Base-by-base conservation (phyloP, 345 rosid genomes). In the Rhodamnia argentea region DNA sequence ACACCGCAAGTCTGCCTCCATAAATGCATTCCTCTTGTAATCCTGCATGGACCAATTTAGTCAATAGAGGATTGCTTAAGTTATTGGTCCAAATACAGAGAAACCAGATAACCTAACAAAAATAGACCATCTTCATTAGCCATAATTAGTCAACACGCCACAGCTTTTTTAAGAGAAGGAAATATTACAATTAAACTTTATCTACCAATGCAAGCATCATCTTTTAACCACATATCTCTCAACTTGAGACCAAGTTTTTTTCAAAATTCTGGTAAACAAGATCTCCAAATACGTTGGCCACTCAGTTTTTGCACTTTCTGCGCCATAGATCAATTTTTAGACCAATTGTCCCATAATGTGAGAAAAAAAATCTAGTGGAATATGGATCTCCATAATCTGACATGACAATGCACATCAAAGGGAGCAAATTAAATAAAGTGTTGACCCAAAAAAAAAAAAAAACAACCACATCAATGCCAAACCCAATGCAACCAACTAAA, bases 1-100 rank as follows among this genome's bases (percentile, higher is more conserved):
- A 89, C 99, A 96, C 52, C 64, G 91, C 91, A 94, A 50, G 84
- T 98, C 99, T 86, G 99, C 99, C 89, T 98, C 97, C 98, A 98
- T 93, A 89, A 90, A 96, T 10, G 93, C 94, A 86, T 91, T 95
- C 89, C 89, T 95, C 89, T 91, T 96, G 88, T 94, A 93, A 87
- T 96, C 99, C 99, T 98, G 91, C 87, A 92, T 84, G 53, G 32
- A 52, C 29, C 32, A 52, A 2, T 74, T 54, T 56, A 75, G 4
- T 40, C 37, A 52, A 52, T 10, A 75, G 22, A 23, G 7, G 18
- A 47, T 55, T 74, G 82, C 83, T 18, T 24, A 23, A 18, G n/a
- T 55, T n/a, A 53, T 37, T 37, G 47, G 47, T 70, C 26, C 24
- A 9, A 70, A 11, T 37, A 37, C 47, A 70, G 81, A 70, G 12